A percentile compares a stretch with the other conserved stretches of the same genome.
Conservation (phyloP, 352 stramenopile species). For the Phytophthora sansomeana region DNA sequence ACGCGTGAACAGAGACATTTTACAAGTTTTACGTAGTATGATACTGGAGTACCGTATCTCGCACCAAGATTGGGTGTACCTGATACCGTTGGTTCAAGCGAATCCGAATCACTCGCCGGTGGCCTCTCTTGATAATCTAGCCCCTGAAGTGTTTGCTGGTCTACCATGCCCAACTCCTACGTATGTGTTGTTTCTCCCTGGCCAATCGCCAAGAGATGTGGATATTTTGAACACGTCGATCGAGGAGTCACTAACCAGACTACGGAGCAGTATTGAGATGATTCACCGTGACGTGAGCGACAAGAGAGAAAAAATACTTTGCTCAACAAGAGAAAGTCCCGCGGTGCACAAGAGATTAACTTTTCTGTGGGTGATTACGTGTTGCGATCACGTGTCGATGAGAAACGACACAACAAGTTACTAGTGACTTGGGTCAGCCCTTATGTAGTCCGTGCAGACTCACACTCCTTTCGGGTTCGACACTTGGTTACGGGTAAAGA, state of each 20-base stretch:
- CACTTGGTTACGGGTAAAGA: slow-evolving; percentile 4
- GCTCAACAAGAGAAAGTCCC: slow-evolving; percentile 14
- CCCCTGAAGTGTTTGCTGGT: slow-evolving; percentile 27
- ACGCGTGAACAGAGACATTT: too few species aligned
- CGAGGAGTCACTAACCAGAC: not conserved
- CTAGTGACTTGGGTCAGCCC: slow-evolving; percentile 32
- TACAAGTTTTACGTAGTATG: too few species aligned
- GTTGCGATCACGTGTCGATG: too few species aligned
- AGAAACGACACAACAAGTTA: too few species aligned
- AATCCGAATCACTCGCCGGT: slow-evolving; percentile 23
- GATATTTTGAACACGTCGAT: not conserved
- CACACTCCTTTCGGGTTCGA: too few species aligned
- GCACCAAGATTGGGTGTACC: slow-evolving; percentile 14
- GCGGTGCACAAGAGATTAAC: too few species aligned
- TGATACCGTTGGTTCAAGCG: slow-evolving; percentile 18
- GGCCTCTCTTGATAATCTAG: not conserved
- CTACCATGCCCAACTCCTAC: not conserved
- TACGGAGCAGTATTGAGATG: slow-evolving; percentile 8
- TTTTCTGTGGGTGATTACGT: too few species aligned
- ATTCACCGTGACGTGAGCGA: slow-evolving; percentile 2
- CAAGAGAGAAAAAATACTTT: slow-evolving; percentile 17
- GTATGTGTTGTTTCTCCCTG: slow-evolving; percentile 6
- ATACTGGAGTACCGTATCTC: slow-evolving; percentile 12
- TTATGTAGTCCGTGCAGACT: too few species aligned
- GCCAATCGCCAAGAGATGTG: not conserved